Base-by-base conservation (phyloP, 1,284 basidiomycete species). In the Veloboletus limbatus region DNA sequence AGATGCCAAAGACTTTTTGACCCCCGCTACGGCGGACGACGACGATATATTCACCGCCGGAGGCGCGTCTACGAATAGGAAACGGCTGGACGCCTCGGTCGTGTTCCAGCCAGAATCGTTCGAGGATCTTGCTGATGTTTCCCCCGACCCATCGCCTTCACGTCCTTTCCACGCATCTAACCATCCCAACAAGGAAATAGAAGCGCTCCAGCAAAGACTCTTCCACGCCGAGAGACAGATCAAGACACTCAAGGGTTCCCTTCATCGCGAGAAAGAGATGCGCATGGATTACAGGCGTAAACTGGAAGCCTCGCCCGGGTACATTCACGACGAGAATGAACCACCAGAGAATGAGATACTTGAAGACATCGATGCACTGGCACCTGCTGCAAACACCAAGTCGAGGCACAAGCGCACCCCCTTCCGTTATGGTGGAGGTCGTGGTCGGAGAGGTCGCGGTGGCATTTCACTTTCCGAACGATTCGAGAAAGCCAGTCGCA, bases 171-270 rank as follows among this genome's bases (percentile, higher is more conserved):
- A 81, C 18, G 76, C 82, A 8, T 76, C 85, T 1, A 85, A 81
- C 60, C 79, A 92, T 64, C 82, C 86, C 31, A 77, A 72, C 58
- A 88, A 85, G 61, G 88, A 92, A 65, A 81, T 90, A 35, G 89
- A 91, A 58, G 79, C 81, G 0, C 69, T 91, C 17, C 84, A 89
- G 51, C 84, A 89, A 57, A 75, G 83, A 22, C 74, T 92, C 28
- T 84, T 87, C 11, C 89, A 92, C 65, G 87, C 90, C 7, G 87
- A 92, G 59, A 71, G 88, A 44, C 86, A 89, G 59, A 86, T 93
- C 58, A 78, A 75, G 51, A 90, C 88, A 6, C 75, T 93, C 49
- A 87, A 89, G 60, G 79, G 82, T 35, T 83, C 83, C 2, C 62
- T 93, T 37, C 80, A 82, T 59, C 75, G 88, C 48, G 90, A 92